Base-by-base conservation (phyloP, 1,284 basidiomycete genomes). In the Porogramme epimiltina region DNA sequence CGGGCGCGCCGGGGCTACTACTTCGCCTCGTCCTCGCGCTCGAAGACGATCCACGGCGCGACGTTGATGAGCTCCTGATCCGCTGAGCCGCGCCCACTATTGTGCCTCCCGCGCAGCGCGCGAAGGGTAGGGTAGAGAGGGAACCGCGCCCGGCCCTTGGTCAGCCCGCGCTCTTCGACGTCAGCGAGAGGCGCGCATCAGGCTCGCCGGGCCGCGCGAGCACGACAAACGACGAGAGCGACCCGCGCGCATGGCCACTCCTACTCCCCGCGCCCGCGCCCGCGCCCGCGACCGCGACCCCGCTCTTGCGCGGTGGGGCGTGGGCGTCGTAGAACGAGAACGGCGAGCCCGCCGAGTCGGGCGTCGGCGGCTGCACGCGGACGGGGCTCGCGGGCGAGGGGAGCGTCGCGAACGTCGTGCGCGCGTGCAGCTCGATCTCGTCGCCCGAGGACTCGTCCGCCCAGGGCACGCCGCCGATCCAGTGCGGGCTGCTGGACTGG, bases 371-470 rank as follows among this genome's bases (percentile, higher is more conserved):
- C 8, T 37, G 34, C 9, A 18, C 34, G 34, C 8, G 34, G 9
- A 37, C 34, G 34, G 34, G 28, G n/a, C 34, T 37, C 34, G n/a
- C 9, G 34, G 13, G 34, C 34, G n/a, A n/a, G n/a, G n/a, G n/a
- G n/a, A 37, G 5, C 34, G 34, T 37, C 34, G 34, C 34, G 9
- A 6, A 37, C 16, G 22, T 19, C 23, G 19, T 16, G 24, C n/a
- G 37, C 2, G 39, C 37, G 42, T 31, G n/a, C 11, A 54, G 36
- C 42, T 50, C 53, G 45, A 50, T 45, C 36, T 50, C 49, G 31
- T 54, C 53, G 28, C 13, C 28, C 8, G 28, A 31, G 28, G 8
- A 31, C 28, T 37, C 16, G 34, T 37, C n/a, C 34, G 34, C n/a
- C 34, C 8, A 8, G 13, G 8, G 9, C 6, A 4, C 13, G 34